Conservation (phyloP, 768 basidiomycete genomes). For the Podaxis sp. region DNA sequence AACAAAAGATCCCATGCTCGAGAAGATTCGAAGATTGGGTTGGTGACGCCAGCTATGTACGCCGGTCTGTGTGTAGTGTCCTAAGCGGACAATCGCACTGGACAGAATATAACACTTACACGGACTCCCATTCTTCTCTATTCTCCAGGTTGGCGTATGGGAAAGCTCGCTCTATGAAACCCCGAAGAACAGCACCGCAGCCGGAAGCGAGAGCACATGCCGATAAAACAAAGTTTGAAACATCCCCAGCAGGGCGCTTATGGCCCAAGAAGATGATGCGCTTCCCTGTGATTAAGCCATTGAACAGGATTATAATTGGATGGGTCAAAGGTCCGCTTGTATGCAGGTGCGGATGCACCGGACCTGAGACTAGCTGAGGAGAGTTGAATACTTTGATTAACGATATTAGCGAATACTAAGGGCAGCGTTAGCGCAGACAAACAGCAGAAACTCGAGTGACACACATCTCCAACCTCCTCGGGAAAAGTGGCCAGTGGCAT, state of each 20-base stretch:
- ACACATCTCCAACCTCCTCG: conserved; percentile 95
- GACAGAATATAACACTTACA: conserved; percentile 46
- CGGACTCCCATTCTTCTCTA: conserved; percentile 84
- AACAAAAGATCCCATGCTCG: conserved; percentile 91
- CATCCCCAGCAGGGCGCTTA: conserved; percentile 82
- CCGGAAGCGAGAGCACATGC: conserved; percentile 93
- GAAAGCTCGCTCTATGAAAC: conserved; percentile 89
- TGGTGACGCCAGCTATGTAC: conserved; percentile 95
- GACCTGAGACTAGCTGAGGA: conserved; percentile 58
- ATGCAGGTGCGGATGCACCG: conserved; percentile 88
- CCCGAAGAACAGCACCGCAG: conserved; percentile 77
- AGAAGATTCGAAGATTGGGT: conserved; percentile 90
- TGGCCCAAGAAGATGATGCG: conserved; percentile 96
- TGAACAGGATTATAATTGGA: conserved; percentile 93
- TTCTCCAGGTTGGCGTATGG: conserved; percentile 92
- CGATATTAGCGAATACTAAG: conserved; percentile 87
- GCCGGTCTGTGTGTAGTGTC: conserved; percentile 53
- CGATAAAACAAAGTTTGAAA: conserved; percentile 87
- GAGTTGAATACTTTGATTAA: conserved; percentile 78
- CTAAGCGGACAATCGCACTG: not conserved
- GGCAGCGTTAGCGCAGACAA: not conserved
- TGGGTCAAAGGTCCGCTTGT: conserved; percentile 88
- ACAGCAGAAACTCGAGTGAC: conserved; percentile 14
- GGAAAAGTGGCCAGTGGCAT: conserved; percentile 87
- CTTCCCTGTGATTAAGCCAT: conserved; percentile 92